Conservation (phyloP, 495 filamentous ascomycete genomes). For the Acidiella bohemica region DNA sequence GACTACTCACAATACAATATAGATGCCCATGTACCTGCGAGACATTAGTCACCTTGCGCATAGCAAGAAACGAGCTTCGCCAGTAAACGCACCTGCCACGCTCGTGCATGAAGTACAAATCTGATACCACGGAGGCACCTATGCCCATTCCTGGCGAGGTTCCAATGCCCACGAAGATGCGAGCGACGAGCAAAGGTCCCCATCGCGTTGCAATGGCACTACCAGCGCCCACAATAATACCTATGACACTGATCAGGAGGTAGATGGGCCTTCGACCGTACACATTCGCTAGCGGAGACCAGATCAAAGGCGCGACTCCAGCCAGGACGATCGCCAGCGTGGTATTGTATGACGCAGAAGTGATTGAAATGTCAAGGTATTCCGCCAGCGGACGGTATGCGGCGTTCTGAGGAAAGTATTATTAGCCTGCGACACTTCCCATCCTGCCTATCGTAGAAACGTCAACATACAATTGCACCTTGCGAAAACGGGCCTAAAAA, state of each 20-base stretch:
- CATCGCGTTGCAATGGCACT: slow-evolving; percentile 26
- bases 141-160: slow-evolving; percentile 27
- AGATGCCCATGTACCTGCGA: slow-evolving; percentile 25
- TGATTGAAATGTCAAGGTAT: slow-evolving; percentile 20
- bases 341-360: slow-evolving; percentile 18
- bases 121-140: slow-evolving; percentile 14
- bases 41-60: too few relatives aligned
- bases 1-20: slow-evolving; percentile 31
- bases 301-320: slow-evolving; percentile 25
- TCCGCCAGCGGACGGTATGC: slow-evolving; percentile 22
- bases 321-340: slow-evolving; percentile 18
- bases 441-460: too few relatives aligned
- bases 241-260: slow-evolving; percentile 26
- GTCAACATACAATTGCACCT: slow-evolving; percentile 20
- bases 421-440: too few relatives aligned
- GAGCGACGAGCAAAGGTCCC: slow-evolving; percentile 25
- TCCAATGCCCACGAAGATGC: slow-evolving; percentile 29
- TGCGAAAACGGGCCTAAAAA: slow-evolving; percentile 15
- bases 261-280: slow-evolving; percentile 30
- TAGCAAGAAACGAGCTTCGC: too few relatives aligned
- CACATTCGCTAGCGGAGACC: slow-evolving; percentile 23
- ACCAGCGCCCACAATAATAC: slow-evolving; percentile 23
- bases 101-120: slow-evolving; percentile 13
- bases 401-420: too few relatives aligned
- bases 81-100: too few relatives aligned